Conservation (phyloP, 2,329 filamentous ascomycete species). For the Cladosporium phlei region DNA sequence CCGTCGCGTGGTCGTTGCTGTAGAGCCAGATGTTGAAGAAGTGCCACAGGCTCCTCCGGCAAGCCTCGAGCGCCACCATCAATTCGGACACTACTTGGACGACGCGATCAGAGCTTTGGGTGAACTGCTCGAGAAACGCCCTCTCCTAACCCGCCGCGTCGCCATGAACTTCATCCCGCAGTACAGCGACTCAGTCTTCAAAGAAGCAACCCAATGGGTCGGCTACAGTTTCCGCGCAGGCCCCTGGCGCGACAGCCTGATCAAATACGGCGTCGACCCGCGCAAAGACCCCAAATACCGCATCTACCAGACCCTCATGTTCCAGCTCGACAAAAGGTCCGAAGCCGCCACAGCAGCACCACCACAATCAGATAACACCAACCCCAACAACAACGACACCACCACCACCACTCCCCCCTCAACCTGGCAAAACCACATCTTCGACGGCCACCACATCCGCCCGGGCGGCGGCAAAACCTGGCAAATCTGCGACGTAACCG, state of each 20-base stretch:
- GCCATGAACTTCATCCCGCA: conserved; percentile 64
- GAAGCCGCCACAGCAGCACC: neutral
- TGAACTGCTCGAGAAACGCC: conserved; percentile 64
- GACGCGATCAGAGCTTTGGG: conserved; percentile 61
- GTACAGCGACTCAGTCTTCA: conserved; percentile 54
- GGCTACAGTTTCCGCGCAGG: conserved; percentile 91
- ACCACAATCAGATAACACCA: no score
- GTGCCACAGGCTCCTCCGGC: conserved; percentile 59
- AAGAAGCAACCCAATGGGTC: conserved; percentile 74
- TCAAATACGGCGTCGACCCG: conserved; percentile 83
- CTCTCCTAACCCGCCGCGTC: conserved; percentile 81
- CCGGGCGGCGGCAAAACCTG: conserved; percentile 81
- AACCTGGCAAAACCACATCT: conserved; percentile 63
- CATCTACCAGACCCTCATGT: conserved; percentile 83
- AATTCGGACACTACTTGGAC: conserved; percentile 48
- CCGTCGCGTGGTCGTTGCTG: conserved; percentile 56
- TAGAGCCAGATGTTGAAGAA: conserved; percentile 56
- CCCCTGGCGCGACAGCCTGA: conserved; percentile 83
- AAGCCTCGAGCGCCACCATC: conserved; percentile 41
- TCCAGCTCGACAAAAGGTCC: conserved; percentile 55
- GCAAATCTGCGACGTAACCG: conserved; percentile 89
- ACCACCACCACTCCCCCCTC: conserved; percentile 16
- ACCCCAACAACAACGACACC: neutral
- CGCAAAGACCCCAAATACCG: conserved; percentile 70
- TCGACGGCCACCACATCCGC: conserved; percentile 73